Evolutionary conservation across 1,284 basidiomycete genomes (phyloP), one percentile per base, ranked within the genome.

Genomic region (Cronartium ribicola): DNA sequence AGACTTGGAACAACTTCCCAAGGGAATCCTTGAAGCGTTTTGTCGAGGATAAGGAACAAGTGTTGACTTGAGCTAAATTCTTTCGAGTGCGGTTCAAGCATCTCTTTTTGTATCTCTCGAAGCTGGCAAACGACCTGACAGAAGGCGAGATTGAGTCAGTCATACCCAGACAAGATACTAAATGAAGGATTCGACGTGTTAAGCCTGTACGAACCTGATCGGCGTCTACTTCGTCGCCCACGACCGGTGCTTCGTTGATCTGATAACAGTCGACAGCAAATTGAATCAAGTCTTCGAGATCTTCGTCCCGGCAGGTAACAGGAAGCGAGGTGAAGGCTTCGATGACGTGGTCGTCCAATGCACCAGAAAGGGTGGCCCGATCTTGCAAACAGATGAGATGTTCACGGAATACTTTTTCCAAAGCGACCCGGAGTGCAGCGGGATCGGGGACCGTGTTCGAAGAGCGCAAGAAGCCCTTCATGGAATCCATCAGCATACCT

Each of bases 1-100:
- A 98, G 83, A 61, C 89, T 86, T 0, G 95, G 94, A 36, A 98
- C 88, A 39, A 90, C 94, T 83, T 98, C 96, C 96, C 95, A 98
- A 0, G 96, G 95, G 75, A 98, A 85, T 0, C 88, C 86, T 79
- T 94, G 91, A 13, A 95, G 84, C 76, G 92, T 89, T 83, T 92
- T 92, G 82, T 98, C 96, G 43, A 98, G 85, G 13, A 95, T 86
- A 72, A 98, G 84, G 83, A 97, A 95, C 46, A 89, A 82, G 80
- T 98, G 95, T 79, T 76, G 29, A 78, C 78, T n/a, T n/a, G 40
- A 61, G 48, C 64, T 46, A 39, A 60, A 55, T 51, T 66, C 71
- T 66, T 66, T 46, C 2, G 65, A 69, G 62, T 68, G 48, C 14
- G 37, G 67, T 81, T 81, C 40, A 79, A 83, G 77, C 13, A 78